Evolutionary conservation across 2,329 filamentous ascomycete species (phyloP), one percentile per base, ranked within the genome.

Genomic region (Diaporthe sp.): DNA sequence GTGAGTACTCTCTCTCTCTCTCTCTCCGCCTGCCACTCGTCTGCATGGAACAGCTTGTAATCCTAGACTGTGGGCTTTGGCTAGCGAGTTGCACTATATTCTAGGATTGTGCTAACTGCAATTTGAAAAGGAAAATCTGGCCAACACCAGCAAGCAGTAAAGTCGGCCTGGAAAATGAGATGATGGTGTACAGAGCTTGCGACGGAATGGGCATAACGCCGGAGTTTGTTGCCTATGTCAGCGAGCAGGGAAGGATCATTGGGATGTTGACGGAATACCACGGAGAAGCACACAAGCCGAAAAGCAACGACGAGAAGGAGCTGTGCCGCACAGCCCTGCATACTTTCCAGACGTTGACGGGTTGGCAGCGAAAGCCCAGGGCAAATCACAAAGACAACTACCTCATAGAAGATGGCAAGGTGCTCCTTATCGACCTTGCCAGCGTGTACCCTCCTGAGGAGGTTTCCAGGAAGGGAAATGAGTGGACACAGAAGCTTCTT

Each of bases 111-210:
- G n/a, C 65, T 70, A 8, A 70, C 9, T 22, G 17, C 5, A 13
- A 12, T 9, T 42, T 28, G n/a, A 17, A 9, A 7, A 70, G 65
- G 65, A 76, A 76, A 44, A 49, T 72, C 6, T 75, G 67, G 75
- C 72, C 67, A n/a, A 46, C 75, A 65, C 75, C 75, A 6, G 31
- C 19, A 7, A 61, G 58, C 19, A 31, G 22, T 13, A 39, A 31
- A 17, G 3, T 57, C 3, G 42, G 58, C 3, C 28, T 76, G 19
- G 75, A 76, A 49, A 76, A 46, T 37, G 75, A 76, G 22, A 76
- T 75, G 67, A 72, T 74, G 60, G 67, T 68, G 44, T 76, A 76
- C 67, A 51, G 44, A 67, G 75, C 60, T 8, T 68, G 58, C 22
- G 51, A 39, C 6, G 72, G 53, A 1, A 37, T 31, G 15, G 72